Evolutionary conservation across 805 yeast species (phyloP), one percentile per base, ranked within the genome.

Genomic region (Myxozyma melibiosi): DNA sequence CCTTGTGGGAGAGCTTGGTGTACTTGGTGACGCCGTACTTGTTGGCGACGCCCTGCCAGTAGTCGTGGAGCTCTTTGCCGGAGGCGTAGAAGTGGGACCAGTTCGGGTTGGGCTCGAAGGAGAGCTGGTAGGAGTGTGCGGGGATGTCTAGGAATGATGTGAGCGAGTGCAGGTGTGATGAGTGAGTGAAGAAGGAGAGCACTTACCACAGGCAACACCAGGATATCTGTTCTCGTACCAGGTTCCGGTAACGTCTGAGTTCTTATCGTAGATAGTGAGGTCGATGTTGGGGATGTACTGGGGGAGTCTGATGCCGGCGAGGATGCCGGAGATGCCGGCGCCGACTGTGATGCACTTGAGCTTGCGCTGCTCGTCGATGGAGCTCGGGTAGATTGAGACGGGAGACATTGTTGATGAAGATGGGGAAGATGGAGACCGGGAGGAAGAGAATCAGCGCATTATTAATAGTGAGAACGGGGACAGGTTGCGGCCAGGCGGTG

Each of bases 251-350:
- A 70, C 40, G 18, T 61, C 71, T 3, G 66, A 58, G 44, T 68
- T 69, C 55, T 65, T 66, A 49, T 69, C 72, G 50, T 61, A 68
- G 35, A 68, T 54, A 16, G 55, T 55, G 35, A 65, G 55, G n/a
- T 66, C 64, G 18, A 66, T 33, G 44, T 68, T 62, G 28, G 54
- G 62, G 14, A 67, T 56, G 42, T 65, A 64, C 6, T 53, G 42
- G 13, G 65, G 68, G 37, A 68, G 39, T 9, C 64, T 57, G 18
- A 58, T 55, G 7, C 66, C 70, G 5, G 67, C 53, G 13, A 64
- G 46, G 40, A 68, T 67, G 13, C 71, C 71, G 13, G 70, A 58
- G 16, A 65, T 35, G 9, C 71, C 72, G 1, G 71, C 71, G n/a
- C 71, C 71, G 30, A 69, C 61, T 27, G 62, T 51, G 41, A 57